Percentiles rank a stretch among this genome's conserved stretches.
Conservation (phyloP, 2,329 filamentous ascomycete genomes). For the Pseudodiploospora longispora region DNA sequence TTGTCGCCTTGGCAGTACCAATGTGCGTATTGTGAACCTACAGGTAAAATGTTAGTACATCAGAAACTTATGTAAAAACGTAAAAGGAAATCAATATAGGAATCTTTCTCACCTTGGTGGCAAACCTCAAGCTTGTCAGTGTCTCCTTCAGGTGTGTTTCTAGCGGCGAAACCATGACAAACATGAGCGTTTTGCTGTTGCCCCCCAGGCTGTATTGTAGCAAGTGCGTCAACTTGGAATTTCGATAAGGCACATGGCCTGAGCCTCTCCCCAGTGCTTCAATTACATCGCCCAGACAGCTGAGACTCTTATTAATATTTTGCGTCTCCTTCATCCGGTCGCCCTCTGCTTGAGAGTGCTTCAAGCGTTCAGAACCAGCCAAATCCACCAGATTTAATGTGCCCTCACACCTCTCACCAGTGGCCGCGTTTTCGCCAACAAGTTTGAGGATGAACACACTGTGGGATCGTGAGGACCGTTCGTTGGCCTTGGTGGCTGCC, state of each 20-base stretch:
- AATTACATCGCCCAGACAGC: conserved; percentile 89
- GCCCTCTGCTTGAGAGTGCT: conserved; percentile 78
- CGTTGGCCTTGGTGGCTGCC: conserved; percentile 95
- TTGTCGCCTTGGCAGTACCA: conserved; percentile 73
- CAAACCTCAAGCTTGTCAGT: conserved; percentile 89
- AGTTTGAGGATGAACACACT: conserved; percentile 92
- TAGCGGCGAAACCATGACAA: conserved; percentile 93
- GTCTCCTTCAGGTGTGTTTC: conserved; percentile 89
- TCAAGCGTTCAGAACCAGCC: conserved; percentile 84
- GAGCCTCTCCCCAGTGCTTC: conserved; percentile 80
- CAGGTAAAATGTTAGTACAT: conserved; percentile 4
- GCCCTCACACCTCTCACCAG: conserved; percentile 79
- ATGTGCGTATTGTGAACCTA: conserved; percentile 85
- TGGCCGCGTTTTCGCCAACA: conserved; percentile 60
- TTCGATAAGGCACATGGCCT: conserved; percentile 84
- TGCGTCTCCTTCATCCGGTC: conserved; percentile 89
- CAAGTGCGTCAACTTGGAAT: conserved; percentile 93
- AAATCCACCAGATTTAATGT: conserved; percentile 94
- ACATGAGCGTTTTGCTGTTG: conserved; percentile 97
- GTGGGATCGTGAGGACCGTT: conserved; percentile 87
- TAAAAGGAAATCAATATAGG: too few species aligned
- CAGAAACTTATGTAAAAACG: neutral
- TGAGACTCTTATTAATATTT: conserved; percentile 92
- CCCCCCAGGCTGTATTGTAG: conserved; percentile 91
- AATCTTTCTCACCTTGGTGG: conserved; percentile 62